phyloP scores from a whole-genome alignment of 1,139 yeast genomes.

The Diutina pseudorugosa region DNA sequence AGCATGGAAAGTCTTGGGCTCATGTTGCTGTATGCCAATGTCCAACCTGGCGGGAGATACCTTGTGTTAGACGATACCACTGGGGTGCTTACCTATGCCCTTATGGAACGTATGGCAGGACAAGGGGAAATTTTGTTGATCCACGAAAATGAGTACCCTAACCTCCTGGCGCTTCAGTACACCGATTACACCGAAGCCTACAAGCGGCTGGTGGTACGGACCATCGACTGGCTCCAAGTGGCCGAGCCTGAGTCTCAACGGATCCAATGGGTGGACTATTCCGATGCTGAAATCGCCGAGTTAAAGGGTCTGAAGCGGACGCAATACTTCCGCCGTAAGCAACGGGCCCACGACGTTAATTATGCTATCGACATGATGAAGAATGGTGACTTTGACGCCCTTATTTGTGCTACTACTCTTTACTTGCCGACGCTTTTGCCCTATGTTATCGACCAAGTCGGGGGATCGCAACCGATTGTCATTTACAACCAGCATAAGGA shows the following conservation, averaged over 20 bases:
- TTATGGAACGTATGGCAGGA: conserved; percentile 85
- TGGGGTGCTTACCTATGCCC: conserved; percentile 69
- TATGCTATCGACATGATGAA: conserved; percentile 38
- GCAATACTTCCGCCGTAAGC: conserved; percentile 56
- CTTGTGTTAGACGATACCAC: conserved; percentile 86
- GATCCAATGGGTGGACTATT: conserved; percentile 36
- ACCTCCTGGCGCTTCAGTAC: conserved; percentile 56
- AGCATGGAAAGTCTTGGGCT: conserved; percentile 76
- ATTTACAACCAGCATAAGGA: conserved; percentile 78
- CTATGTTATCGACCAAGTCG: conserved; percentile 48
- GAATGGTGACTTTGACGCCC: conserved; percentile 58
- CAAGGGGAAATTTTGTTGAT: conserved; percentile 60
- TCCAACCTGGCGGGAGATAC: conserved; percentile 83
- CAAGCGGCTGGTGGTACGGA: conserved; percentile 45
- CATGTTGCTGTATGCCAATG: conserved; percentile 64
- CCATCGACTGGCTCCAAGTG: conserved; percentile 65
- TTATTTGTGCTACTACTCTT: conserved; percentile 62
- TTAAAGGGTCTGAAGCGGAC: conserved; percentile 50
- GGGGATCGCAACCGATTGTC: conserved; percentile 81
- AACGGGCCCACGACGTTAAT: conserved; percentile 44
- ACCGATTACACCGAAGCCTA: conserved; percentile 48
- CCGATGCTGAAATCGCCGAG: conserved; percentile 39
- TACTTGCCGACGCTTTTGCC: conserved; percentile 58
- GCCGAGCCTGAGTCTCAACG: conserved; percentile 61
- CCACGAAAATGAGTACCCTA: conserved; percentile 91